A percentile compares a stretch with the other conserved stretches of the same genome.
Conservation (phyloP, 2,329 filamentous ascomycete species). For the Xylariaceae sp. region DNA sequence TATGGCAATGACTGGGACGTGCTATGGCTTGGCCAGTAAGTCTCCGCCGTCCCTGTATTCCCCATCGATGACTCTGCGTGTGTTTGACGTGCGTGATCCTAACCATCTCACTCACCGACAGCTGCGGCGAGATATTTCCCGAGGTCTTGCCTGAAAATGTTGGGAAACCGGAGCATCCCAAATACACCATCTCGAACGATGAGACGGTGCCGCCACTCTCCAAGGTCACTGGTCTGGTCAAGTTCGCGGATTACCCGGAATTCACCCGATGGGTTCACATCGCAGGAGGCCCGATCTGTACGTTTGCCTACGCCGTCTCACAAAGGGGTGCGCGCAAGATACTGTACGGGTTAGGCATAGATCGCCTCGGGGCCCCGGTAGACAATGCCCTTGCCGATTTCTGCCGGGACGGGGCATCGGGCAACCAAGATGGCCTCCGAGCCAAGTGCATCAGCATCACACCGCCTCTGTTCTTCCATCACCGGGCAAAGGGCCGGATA, state of each 20-base stretch:
- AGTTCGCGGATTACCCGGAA: slow-evolving; percentile 23
- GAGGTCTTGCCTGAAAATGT: slow-evolving; percentile 24
- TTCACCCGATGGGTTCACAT: slow-evolving; percentile 26
- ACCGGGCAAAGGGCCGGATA: slow-evolving; percentile 25
- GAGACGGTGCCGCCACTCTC: slow-evolving; percentile 23
- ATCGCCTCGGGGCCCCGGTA: slow-evolving; percentile 27
- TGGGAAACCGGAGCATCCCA: slow-evolving; percentile 22
- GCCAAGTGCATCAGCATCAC: slow-evolving; percentile 32
- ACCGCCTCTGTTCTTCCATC: slow-evolving; percentile 31
- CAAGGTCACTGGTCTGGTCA: slow-evolving; percentile 25
- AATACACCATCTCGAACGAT: slow-evolving; percentile 25
- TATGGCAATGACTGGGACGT: slow-evolving; percentile 26
- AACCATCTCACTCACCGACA: no score
- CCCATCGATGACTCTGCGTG: no score
- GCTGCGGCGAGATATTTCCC: slow-evolving; percentile 28
- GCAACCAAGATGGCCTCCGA: slow-evolving; percentile 21
- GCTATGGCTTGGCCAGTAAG: slow-evolving; percentile 27
- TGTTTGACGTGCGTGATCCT: no score
- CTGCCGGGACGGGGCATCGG: slow-evolving; percentile 27
- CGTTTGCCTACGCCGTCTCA: slow-evolving; percentile 31
- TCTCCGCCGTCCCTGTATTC: not conserved
- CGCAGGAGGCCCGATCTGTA: slow-evolving; percentile 24
- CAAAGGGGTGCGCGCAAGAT: slow-evolving; percentile 26
- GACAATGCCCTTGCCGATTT: slow-evolving; percentile 31
- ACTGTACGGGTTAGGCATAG: slow-evolving; percentile 26